These are phyloP conservation scores for Curvularia lunata DNA, from an alignment of 2,329 filamentous ascomycete genomes.

Conservation along the genomic window DNA sequence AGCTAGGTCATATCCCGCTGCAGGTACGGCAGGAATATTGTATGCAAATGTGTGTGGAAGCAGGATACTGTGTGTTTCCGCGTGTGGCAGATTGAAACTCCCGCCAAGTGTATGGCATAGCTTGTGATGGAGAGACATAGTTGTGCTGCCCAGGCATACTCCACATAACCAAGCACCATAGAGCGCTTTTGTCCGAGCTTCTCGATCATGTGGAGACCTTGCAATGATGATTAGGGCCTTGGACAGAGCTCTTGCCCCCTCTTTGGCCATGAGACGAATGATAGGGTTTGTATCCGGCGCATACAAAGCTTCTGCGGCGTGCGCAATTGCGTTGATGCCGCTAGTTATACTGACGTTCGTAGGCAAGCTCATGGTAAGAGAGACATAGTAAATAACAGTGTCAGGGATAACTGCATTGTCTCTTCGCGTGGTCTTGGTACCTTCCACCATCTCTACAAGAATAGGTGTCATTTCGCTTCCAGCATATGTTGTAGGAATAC, in stretches of 20 bases:
- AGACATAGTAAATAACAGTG: neutral
- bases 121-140: too few species aligned
- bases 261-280: neutral
- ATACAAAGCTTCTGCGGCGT: neutral
- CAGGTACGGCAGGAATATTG: too few species aligned
- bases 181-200: too few species aligned
- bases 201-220: too few species aligned
- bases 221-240: neutral
- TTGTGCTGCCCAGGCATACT: too few species aligned
- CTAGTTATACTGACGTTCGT: neutral
- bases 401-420: neutral
- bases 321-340: neutral
- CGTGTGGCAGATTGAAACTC: too few species aligned
- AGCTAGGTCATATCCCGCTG: too few species aligned
- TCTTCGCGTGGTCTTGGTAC: neutral
- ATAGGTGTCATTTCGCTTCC: too few species aligned
- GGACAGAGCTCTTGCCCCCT: neutral
- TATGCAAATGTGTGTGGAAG: too few species aligned
- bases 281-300: neutral
- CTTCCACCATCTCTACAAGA: neutral
- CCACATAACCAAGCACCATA: too few species aligned
- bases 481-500: neutral
- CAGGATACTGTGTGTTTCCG: too few species aligned
- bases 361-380: neutral
- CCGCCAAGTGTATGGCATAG: too few species aligned